Evolutionary conservation across 352 stramenopile genomes (phyloP), one percentile per base, ranked within the genome.

Genomic region (Pythium chondricola): DNA sequence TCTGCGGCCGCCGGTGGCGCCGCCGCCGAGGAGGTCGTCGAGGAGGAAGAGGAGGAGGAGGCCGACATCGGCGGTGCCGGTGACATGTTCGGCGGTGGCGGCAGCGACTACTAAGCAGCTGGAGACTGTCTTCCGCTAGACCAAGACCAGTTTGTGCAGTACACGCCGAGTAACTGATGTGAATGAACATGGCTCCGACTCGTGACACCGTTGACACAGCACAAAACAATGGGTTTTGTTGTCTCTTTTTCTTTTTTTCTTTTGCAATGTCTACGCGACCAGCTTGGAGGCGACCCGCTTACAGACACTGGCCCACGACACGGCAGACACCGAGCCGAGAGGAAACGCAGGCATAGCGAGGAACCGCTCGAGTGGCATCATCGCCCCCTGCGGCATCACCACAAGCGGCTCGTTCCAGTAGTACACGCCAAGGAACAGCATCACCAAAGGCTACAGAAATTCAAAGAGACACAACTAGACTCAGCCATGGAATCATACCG

Each of bases 51-150:
- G 59, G 80, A 91, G 58, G 80, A 88, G 68, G 80, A 91, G 52
- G 69, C 75, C 59, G 78, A 88, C 71, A 69, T 88, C 52, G 77
- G 71, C 50, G 79, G 73, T 58, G 75, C 69, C 67, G 87, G 88
- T 74, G 75, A 89, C 73, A 92, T 92, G 80, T 92, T 89, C 64
- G 79, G 76, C 61, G 77, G 67, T 64, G 79, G 77, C 38, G 71
- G 69, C 48, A 56, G 56, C 60, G 80, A 92, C 63, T 92, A 89
- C 71, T 91, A 89, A 77, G 65, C 67, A 30, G 47, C 43, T 40
- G 26, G 42, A 33, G 18, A 33, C 14, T 17, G 13, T 21, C 24
- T 40, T 54, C 40, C 38, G 41, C 43, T 62, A 52, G 54, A 62
- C 47, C 41, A 52, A 56, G 32, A 40, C 42, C 43, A 35, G 33